Evolutionary conservation across 2,329 filamentous ascomycete genomes (phyloP), one percentile per base, ranked within the genome.

Genomic region (Pseudogymnoascus sp.): DNA sequence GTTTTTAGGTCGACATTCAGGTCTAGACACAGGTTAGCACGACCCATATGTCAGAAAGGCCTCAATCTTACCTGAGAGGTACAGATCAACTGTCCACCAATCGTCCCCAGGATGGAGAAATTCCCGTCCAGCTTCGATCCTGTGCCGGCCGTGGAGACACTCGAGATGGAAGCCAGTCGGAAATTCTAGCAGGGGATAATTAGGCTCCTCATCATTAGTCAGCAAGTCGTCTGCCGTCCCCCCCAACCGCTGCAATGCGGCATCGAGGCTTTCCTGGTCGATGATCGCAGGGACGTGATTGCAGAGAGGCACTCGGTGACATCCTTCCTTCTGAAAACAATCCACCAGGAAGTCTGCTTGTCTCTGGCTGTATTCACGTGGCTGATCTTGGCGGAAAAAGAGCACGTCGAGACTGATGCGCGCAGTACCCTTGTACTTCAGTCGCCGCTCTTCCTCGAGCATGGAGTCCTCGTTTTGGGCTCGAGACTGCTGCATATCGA

Each of bases 211-310:
- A n/a, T 42, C 26, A 61, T 64, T 63, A 62, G 16, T 51, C 12
- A 67, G 42, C 51, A 67, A 61, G 34, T 36, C 59, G 10, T 23
- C 8, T 21, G 51, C 39, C n/a, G 29, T 65, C 57, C 40, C 59
- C 36, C 54, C 21, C 21, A 40, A 67, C 64, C 31, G 18, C 34
- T 62, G 21, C 26, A 71, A 65, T 31, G 65, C 64, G 63, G 66
- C 67, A 54, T 67, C 39, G 21, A 75, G 70, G 57, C 69, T 18
- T 63, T 68, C 54, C 64, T 68, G 54, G 51, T 70, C 68, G 45
- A 76, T 69, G 11, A 73, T 62, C 2, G 69, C 68, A 64, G 69
- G 70, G 63, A 75, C 67, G 65, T 73, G 68, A 68, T 75, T 74
- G 40, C 62, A 42, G 14, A 40, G 1, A 5, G n/a, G 37, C 6